Conservation (phyloP, 768 basidiomycete genomes). For the Leccinum subgranulosum region DNA sequence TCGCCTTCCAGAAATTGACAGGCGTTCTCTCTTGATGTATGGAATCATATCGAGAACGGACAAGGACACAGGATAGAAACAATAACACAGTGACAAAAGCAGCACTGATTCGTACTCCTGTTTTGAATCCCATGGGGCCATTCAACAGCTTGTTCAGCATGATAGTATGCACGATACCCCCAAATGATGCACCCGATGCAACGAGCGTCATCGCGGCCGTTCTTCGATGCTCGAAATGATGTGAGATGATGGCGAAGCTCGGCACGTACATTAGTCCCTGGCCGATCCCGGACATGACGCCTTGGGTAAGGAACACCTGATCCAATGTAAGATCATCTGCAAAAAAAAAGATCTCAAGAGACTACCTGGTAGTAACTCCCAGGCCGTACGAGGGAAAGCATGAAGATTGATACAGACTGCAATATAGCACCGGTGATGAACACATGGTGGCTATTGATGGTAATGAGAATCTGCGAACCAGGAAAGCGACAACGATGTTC, state of each 20-base stretch:
- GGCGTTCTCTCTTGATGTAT: neutral
- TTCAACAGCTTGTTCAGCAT: constrained; percentile 50
- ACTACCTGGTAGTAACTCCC: constrained; percentile 35
- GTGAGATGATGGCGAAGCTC: constrained; percentile 39
- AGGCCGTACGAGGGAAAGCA: constrained; percentile 36
- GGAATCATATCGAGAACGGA: constrained; percentile 32
- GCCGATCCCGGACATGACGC: constrained; percentile 39
- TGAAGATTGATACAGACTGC: constrained; percentile 32
- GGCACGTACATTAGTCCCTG: constrained; percentile 46
- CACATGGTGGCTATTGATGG: neutral
- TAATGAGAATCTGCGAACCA: neutral
- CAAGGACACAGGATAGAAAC: constrained; percentile 35
- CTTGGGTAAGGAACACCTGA: constrained; percentile 45
- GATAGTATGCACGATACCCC: constrained; percentile 56
- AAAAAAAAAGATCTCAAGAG: neutral
- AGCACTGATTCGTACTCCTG: constrained; percentile 38
- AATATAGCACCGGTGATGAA: constrained; percentile 24
- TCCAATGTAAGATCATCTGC: neutral
- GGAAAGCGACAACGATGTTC: neutral
- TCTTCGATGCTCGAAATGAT: constrained; percentile 42
- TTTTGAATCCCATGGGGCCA: constrained; percentile 43
- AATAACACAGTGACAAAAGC: constrained; percentile 36
- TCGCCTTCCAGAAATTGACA: constrained; percentile 14
- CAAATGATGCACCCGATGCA: constrained; percentile 47
- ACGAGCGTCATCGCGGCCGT: constrained; percentile 44